Percentiles rank a stretch among this genome's conserved stretches.
These are phyloP conservation scores for Byssothecium circinans DNA, from an alignment of 2,329 filamentous ascomycete genomes.

Conservation along the genomic window DNA sequence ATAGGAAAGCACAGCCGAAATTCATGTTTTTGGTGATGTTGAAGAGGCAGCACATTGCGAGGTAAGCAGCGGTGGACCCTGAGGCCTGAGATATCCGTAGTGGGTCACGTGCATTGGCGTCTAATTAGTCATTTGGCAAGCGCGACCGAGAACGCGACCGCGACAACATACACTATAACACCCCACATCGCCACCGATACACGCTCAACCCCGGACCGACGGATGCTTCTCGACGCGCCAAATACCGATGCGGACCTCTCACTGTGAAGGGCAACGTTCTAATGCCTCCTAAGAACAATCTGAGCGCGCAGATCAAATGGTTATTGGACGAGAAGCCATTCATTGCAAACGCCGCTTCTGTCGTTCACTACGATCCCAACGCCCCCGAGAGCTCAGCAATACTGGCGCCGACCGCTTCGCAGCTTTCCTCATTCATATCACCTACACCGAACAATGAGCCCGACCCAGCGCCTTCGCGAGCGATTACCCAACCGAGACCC, in stretches of 20 bases:
- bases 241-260: constrained; percentile 21
- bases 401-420: constrained; percentile 16
- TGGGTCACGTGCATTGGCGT: constrained; percentile 30
- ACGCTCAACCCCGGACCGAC: constrained; percentile 7
- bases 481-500: constrained; percentile 18
- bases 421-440: constrained; percentile 13
- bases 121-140: constrained; percentile 18
- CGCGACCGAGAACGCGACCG: constrained; percentile 22
- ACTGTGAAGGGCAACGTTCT: constrained; percentile 32
- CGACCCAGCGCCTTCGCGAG: constrained; percentile 16
- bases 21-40: too few relatives aligned
- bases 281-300: constrained; percentile 53
- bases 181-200: constrained; percentile 26
- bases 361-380: constrained; percentile 34
- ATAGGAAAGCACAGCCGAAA: too few relatives aligned
- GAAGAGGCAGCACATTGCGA: background rate
- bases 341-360: constrained; percentile 40
- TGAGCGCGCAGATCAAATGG: constrained; percentile 53
- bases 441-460: constrained; percentile 22
- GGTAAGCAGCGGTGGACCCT: background rate
- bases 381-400: constrained; percentile 24
- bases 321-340: constrained; percentile 50
- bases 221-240: constrained; percentile 24
- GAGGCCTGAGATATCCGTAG: background rate
- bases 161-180: constrained; percentile 19